A percentile compares a stretch with the other conserved stretches of the same genome.
phyloP scores from a whole-genome alignment of 1,284 basidiomycete species.

The Apiotrichum gracile region DNA sequence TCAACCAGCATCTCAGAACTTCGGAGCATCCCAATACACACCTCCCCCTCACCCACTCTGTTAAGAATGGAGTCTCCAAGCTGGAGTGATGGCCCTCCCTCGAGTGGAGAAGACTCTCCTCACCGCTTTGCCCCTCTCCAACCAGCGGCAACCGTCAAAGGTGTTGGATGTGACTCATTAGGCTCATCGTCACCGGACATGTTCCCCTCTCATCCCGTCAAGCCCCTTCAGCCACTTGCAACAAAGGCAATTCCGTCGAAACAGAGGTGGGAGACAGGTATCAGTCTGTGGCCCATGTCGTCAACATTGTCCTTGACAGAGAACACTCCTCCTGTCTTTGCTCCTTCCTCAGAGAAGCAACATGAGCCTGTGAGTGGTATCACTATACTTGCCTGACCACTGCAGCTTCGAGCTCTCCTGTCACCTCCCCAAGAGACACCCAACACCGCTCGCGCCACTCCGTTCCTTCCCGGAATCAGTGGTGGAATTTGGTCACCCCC shows the following conservation, averaged over 20 bases:
- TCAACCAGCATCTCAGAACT: too few species aligned
- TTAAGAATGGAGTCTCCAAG: too few species aligned
- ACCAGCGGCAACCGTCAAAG: too few species aligned
- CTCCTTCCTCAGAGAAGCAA: neutral
- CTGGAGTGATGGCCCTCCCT: too few species aligned
- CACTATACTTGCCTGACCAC: neutral
- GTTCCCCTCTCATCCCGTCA: too few species aligned
- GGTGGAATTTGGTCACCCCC: conserved; percentile 14
- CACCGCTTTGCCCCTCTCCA: too few species aligned
- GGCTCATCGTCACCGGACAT: too few species aligned
- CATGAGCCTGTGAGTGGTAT: neutral
- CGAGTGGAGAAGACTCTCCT: too few species aligned
- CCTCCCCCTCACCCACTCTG: too few species aligned
- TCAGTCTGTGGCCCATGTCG: neutral
- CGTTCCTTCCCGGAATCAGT: conserved; percentile 18
- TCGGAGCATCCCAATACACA: too few species aligned
- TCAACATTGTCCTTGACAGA: neutral
- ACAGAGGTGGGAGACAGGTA: conserved; percentile 2
- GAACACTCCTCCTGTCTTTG: neutral
- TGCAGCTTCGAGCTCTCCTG: neutral
- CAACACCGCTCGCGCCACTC: conserved; percentile 7
- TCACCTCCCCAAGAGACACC: neutral
- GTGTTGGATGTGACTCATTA: too few species aligned
- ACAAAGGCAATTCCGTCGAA: neutral
- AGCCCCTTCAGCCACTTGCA: too few species aligned